Evolutionary conservation across 2,329 filamentous ascomycete species (phyloP), one percentile per base, ranked within the genome.

Genomic region (Pseudogymnoascus sp.): DNA sequence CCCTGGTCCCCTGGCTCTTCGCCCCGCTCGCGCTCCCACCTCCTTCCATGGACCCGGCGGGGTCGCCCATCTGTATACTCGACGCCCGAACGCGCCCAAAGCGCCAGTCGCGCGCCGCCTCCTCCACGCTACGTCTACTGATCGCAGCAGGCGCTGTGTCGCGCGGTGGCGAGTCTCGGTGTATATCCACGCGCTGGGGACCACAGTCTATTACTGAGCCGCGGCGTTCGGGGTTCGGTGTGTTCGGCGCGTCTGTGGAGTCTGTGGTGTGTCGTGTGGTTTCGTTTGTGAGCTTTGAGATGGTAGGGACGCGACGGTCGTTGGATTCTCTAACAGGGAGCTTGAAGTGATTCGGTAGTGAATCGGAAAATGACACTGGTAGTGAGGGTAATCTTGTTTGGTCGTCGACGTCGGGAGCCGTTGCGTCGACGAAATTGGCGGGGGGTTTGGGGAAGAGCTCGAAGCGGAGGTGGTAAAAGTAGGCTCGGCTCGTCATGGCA

Each of bases 61-160:
- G 3, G 72, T 67, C 56, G 56, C 80, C 78, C 81, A 93, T 87
- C 74, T 96, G 89, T 74, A 96, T 86, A 71, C 90, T 90, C 74
- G 93, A 87, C 44, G 97, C 85, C 62, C 82, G 84, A 61, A 97
- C 82, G n/a, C 80, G 80, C 50, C 88, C 90, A 73, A 96, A 91
- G 62, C 95, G 83, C 88, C 90, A 93, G 75, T 97, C 93, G 62
- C 76, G 78, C 3, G 77, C 75, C 1, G 84, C 84, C 46, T 76
- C 79, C 64, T 77, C 53, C 13, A 67, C 23, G 56, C 67, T 62
- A 46, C 44, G 80, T 4, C 31, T 37, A 4, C 31, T n/a, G 17
- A 40, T 21, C 21, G 17, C 17, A 4, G 31, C 11, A 4, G 15
- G 15, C 46, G 13, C 26, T 17, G 9, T 4, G 23, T 53, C 46